These are phyloP conservation scores for Penicillium griseofulvum DNA, from an alignment of 2,329 filamentous ascomycete genomes.

Conservation along the genomic window DNA sequence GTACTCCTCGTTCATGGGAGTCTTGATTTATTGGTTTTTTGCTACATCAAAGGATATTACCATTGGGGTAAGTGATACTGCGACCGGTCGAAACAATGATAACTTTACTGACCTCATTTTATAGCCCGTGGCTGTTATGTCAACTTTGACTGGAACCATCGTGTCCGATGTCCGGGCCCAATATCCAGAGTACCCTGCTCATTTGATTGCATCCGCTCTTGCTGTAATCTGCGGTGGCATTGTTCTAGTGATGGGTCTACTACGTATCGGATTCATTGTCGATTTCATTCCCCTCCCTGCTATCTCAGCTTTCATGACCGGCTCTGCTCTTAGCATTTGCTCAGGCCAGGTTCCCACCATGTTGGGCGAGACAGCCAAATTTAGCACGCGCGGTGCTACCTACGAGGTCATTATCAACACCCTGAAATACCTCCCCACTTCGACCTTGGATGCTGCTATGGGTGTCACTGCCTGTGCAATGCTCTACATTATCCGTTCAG, in stretches of 20 bases:
- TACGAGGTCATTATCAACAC: slow-evolving; percentile 83
- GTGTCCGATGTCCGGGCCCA: slow-evolving; percentile 61
- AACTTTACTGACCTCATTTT: neutral
- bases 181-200: slow-evolving; percentile 55
- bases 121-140: slow-evolving; percentile 94
- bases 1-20: slow-evolving; percentile 95
- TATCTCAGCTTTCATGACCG: slow-evolving; percentile 95
- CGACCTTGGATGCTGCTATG: slow-evolving; percentile 78
- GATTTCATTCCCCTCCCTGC: slow-evolving; percentile 89
- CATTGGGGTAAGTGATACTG: slow-evolving; percentile 41
- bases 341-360: slow-evolving; percentile 78
- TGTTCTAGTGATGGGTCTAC: slow-evolving; percentile 72
- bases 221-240: slow-evolving; percentile 75
- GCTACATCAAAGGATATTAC: slow-evolving; percentile 98
- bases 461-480: slow-evolving; percentile 77
- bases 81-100: neutral
- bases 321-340: slow-evolving; percentile 85
- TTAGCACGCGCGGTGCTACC: slow-evolving; percentile 73
- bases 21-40: slow-evolving; percentile 94
- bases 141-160: slow-evolving; percentile 81
- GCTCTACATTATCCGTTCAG: slow-evolving; percentile 71
- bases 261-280: slow-evolving; percentile 83
- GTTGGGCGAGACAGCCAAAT: slow-evolving; percentile 66
- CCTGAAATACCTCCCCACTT: slow-evolving; percentile 65
- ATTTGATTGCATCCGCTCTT: slow-evolving; percentile 74